A percentile compares a stretch with the other conserved stretches of the same genome.
phyloP scores from a whole-genome alignment of 352 stramenopile species.

The Phytopythium mirpurense region DNA sequence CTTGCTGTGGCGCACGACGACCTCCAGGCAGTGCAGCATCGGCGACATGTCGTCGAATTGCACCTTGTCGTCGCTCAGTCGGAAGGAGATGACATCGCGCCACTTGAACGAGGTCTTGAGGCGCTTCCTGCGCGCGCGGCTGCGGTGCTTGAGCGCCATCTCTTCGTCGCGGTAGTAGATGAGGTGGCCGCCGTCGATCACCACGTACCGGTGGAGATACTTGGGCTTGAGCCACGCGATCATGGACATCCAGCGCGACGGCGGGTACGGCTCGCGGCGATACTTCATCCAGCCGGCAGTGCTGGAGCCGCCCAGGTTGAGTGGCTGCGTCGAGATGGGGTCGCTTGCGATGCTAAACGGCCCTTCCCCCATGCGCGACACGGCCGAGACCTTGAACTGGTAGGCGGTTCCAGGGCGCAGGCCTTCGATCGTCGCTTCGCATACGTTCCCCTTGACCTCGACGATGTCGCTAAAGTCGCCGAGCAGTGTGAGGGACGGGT shows the following conservation, averaged over 20 bases:
- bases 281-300: conserved; percentile 88
- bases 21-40: conserved; percentile 73
- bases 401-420: conserved; percentile 77
- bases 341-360: conserved; percentile 74
- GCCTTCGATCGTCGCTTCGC: conserved; percentile 59
- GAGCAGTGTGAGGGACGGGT: conserved; percentile 76
- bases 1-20: conserved; percentile 50
- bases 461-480: conserved; percentile 80
- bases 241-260: conserved; percentile 38
- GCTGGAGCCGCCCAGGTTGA: conserved; percentile 71
- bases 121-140: conserved; percentile 65
- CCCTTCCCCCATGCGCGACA: conserved; percentile 83
- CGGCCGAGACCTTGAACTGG: conserved; percentile 82
- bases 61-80: conserved; percentile 62
- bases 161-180: conserved; percentile 85
- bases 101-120: conserved; percentile 74
- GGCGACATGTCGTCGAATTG: conserved; percentile 84
- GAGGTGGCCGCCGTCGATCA: conserved; percentile 63
- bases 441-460: conserved; percentile 54
- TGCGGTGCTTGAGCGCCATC: conserved; percentile 70
- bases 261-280: conserved; percentile 51
- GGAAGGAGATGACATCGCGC: conserved; percentile 55
- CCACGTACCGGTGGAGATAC: conserved; percentile 77
- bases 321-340: conserved; percentile 54
- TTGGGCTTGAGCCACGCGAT: conserved; percentile 71